Evolutionary conservation across 768 basidiomycete genomes (phyloP), one percentile per base, ranked within the genome.

Genomic region (Crucibulum laeve): DNA sequence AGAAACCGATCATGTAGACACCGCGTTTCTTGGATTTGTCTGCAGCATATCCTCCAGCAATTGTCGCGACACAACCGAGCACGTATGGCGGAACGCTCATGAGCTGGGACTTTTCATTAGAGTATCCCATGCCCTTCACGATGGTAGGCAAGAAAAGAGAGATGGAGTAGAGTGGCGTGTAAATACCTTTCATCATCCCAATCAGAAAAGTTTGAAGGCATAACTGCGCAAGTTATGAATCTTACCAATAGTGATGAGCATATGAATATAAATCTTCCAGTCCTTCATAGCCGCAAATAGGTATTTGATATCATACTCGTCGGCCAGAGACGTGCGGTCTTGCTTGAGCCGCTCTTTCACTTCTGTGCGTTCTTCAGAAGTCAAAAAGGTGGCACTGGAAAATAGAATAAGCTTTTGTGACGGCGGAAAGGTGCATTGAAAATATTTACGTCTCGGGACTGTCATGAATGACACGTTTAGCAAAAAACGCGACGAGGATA

Each of bases 211-310:
- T n/a, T 7, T 22, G 39, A 25, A 11, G 21, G 18, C 11, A 40
- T 40, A 10, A 21, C 10, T 37, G 8, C 19, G 18, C 17, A 13
- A n/a, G 13, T 13, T 13, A 13, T 14, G 23, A 21, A n/a, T 21
- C 50, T 17, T 49, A 58, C 59, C 62, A 33, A 61, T 57, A 25
- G 58, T 60, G 47, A 60, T 63, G 8, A 63, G 34, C 57, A 61
- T 63, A 44, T 63, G 57, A 11, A 63, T 53, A 52, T 60, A 63
- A 36, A 63, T 63, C 48, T 63, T 63, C 62, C 62, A 63, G 47
- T 63, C 62, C 34, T 43, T 54, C 26, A 63, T 14, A 24, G 62
- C 62, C 3, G 43, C 53, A 37, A 43, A 53, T 23, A 63, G 18
- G 25, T 62, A 62, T 33, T 59, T 59, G 30, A 37, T 48, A 25